Conservation (phyloP, 2,329 filamentous ascomycete genomes). For the Pseudogymnoascus sp. region DNA sequence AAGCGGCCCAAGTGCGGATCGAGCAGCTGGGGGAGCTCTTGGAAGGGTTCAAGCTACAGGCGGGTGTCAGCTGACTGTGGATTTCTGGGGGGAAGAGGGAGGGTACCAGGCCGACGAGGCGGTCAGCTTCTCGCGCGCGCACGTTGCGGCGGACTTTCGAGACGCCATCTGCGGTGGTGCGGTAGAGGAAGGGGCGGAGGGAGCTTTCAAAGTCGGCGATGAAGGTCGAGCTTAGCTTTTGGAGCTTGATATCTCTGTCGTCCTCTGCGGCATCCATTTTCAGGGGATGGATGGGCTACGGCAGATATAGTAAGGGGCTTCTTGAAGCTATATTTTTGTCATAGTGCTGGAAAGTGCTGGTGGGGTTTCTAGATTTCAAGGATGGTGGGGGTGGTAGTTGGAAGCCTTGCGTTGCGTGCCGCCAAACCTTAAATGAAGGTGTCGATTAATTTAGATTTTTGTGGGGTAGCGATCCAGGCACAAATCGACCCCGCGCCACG, state of each 20-base stretch:
- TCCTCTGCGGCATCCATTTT: constrained; percentile 53
- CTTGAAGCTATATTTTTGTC: not conserved
- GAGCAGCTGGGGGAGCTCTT: constrained; percentile 89
- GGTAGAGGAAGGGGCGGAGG: constrained; percentile 45
- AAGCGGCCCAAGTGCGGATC: constrained; percentile 74
- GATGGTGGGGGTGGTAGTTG: not conserved
- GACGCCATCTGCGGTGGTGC: constrained; percentile 39
- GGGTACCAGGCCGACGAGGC: constrained; percentile 40
- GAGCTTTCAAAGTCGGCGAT: constrained; percentile 50
- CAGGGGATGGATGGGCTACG: not conserved
- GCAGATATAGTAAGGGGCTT: not conserved
- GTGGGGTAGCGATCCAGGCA: not conserved
- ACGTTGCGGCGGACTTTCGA: constrained; percentile 41
- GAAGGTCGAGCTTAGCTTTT: constrained; percentile 51
- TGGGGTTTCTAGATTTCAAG: not conserved
- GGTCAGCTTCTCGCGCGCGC: constrained; percentile 41
- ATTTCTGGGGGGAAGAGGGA: constrained; percentile 11
- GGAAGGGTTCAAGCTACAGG: constrained; percentile 68
- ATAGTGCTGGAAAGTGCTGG: not conserved
- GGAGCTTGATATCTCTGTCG: constrained; percentile 55
- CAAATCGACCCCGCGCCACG: not conserved
- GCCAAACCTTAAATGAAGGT: not conserved
- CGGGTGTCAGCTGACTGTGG: constrained; percentile 13
- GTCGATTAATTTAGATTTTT: not conserved
- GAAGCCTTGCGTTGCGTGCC: not conserved